Base-by-base conservation (phyloP, 2,329 filamentous ascomycete species). In the Ophiostoma australiae region DNA sequence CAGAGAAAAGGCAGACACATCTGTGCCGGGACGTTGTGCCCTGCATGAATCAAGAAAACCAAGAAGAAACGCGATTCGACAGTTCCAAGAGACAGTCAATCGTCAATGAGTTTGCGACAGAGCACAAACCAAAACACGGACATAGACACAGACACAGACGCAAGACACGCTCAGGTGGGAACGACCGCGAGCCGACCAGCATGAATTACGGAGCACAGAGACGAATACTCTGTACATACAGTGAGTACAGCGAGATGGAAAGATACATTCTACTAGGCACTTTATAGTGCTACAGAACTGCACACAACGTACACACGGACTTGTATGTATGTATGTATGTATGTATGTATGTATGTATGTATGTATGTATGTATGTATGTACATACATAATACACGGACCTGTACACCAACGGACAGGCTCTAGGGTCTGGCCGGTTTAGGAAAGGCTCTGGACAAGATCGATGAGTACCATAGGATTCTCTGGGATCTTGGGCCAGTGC, bases 121-220 rank as follows among this genome's bases (percentile, higher is more conserved):
- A 58, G 52, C n/a, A 58, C 52, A 27, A 58, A 58, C 52, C 52
- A 27, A 58, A n/a, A 27, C 52, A 58, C 23, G 15, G 52, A 27
- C 52, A 13, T 4, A 27, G n/a, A 27, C n/a, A 58, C 23, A 27
- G 52, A 27, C n/a, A 27, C 11, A 55, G 48, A 23, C 48, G 11
- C n/a, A n/a, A 33, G 23, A 61, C 2, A 20, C 52, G 52, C n/a
- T 13, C 58, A 31, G 58, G 58, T 63, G 58, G 58, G 58, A 63
- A 63, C 58, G 58, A 63, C 58, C 58, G 58, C 58, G 58, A 63
- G 58, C 58, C 58, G 58, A 63, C 27, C 27, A 63, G 58, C 58
- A 33, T 63, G 13, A 33, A 17, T 58, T 63, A 61, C 58, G 58
- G 58, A 63, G 58, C 58, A 61, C 27, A 61, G 13, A 58, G 52